Percentiles rank a stretch among this genome's conserved stretches.
Evolutionary conservation across 495 filamentous ascomycete species (phyloP).

Genomic region (Daldinia bambusicola): DNA sequence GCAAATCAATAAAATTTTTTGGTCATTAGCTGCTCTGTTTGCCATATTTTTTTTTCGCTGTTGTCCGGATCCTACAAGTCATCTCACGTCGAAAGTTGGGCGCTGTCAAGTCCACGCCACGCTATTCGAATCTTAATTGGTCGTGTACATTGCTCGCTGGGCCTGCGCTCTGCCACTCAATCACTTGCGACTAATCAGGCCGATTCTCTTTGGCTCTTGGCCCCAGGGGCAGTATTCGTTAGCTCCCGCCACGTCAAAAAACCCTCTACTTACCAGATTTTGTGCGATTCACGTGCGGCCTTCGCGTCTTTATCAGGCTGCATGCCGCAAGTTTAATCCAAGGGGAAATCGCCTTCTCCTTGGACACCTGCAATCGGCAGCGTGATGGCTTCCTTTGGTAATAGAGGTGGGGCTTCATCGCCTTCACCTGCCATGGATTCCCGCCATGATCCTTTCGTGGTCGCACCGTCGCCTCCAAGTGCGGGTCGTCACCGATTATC

Average conservation of each 20-base stretch:
- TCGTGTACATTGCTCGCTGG: constrained; percentile 37
- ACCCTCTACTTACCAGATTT: constrained; percentile 10
- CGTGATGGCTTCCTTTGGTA: constrained; percentile 43
- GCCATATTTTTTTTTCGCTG: constrained; percentile 12
- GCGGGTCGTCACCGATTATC: constrained; percentile 75
- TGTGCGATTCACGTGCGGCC: constrained; percentile 17
- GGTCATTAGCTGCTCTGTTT: constrained; percentile 32
- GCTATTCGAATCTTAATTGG: constrained; percentile 35
- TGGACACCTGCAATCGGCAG: constrained; percentile 34
- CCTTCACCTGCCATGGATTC: constrained; percentile 35
- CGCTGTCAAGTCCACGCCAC: constrained; percentile 38
- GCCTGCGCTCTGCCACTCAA: constrained; percentile 37
- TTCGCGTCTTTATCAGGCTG: constrained; percentile 44
- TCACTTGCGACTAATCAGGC: constrained; percentile 21
- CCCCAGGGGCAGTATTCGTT: constrained; percentile 36
- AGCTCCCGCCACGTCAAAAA: constrained; percentile 44
- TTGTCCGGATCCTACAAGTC: constrained; percentile 30
- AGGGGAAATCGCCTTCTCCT: constrained; percentile 46
- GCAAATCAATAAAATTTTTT: constrained; percentile 26
- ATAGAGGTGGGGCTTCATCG: constrained; percentile 27
- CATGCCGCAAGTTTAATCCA: constrained; percentile 46
- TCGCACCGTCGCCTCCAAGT: constrained; percentile 51
- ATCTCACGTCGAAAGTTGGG: constrained; percentile 37
- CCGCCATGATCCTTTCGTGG: constrained; percentile 60
- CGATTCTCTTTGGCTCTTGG: constrained; percentile 36